Percentiles rank a stretch among this genome's conserved stretches.
These are phyloP conservation scores for Beauveria rudraprayagi DNA, from an alignment of 2,329 filamentous ascomycete genomes.

Conservation along the genomic window DNA sequence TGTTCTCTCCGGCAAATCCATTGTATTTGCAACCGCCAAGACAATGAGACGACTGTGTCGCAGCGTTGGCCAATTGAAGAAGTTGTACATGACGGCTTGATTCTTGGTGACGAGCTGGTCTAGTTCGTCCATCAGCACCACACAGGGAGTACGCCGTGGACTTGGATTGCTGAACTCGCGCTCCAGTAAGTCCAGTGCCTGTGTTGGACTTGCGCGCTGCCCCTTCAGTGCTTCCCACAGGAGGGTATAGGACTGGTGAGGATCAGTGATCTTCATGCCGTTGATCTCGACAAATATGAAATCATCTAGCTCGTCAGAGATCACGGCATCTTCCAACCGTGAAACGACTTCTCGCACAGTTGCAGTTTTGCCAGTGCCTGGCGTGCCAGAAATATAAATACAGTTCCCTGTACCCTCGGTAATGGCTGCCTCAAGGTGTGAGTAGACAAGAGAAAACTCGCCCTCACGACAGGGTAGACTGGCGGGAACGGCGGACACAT, in stretches of 20 bases:
- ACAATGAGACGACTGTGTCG: slow-evolving; percentile 91
- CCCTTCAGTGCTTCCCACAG: slow-evolving; percentile 95
- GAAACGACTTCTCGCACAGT: slow-evolving; percentile 93
- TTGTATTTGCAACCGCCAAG: slow-evolving; percentile 94
- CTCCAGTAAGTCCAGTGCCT: slow-evolving; percentile 85
- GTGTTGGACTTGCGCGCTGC: slow-evolving; percentile 82
- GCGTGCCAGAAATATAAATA: slow-evolving; percentile 98
- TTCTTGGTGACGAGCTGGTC: slow-evolving; percentile 97
- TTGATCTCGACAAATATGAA: slow-evolving; percentile 99
- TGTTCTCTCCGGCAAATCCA: slow-evolving; percentile 94
- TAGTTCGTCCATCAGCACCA: slow-evolving; percentile 96
- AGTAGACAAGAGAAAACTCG: slow-evolving; percentile 88
- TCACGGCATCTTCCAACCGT: slow-evolving; percentile 79
- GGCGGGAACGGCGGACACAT: slow-evolving; percentile 86
- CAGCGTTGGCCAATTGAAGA: slow-evolving; percentile 97
- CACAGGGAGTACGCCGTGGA: slow-evolving; percentile 84
- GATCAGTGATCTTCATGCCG: slow-evolving; percentile 98
- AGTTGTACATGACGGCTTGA: slow-evolving; percentile 99
- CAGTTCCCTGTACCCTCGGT: slow-evolving; percentile 88
- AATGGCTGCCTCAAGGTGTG: slow-evolving; percentile 89
- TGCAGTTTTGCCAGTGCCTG: slow-evolving; percentile 94
- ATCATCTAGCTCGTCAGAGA: slow-evolving; percentile 86
- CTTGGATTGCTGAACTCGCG: slow-evolving; percentile 88
- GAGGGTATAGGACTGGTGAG: slow-evolving; percentile 89
- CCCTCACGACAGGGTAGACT: slow-evolving; percentile 85